Percentiles rank a stretch among this genome's conserved stretches.
Conservation (phyloP, 352 stramenopile genomes). For the Blastocystis sp. region DNA sequence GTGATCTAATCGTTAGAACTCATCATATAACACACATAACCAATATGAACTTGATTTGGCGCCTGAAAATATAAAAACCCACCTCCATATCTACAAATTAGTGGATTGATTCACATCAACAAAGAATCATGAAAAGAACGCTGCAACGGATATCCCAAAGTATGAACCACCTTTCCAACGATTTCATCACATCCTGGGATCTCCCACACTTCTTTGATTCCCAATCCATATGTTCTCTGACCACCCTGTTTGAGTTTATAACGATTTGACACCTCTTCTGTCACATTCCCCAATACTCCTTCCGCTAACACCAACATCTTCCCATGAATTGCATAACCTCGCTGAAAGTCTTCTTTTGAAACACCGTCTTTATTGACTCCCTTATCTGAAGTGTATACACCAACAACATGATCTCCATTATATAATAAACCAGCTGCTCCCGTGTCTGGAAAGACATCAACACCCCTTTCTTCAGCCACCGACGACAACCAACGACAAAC, state of each 20-base stretch:
- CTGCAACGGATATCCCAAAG: slow-evolving; percentile 90
- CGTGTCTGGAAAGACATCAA: slow-evolving; percentile 98
- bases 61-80: slow-evolving; percentile 98
- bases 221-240: slow-evolving; percentile 92
- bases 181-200: slow-evolving; percentile 62
- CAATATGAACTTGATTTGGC: slow-evolving; percentile 80
- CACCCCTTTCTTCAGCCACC: slow-evolving; percentile 89
- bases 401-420: slow-evolving; percentile 71
- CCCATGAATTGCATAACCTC: slow-evolving; percentile 91
- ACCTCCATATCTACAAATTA: slow-evolving; percentile 85
- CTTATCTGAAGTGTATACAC: slow-evolving; percentile 94
- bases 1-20: slow-evolving; percentile 81
- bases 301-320: slow-evolving; percentile 92
- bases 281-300: slow-evolving; percentile 89
- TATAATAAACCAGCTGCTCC: slow-evolving; percentile 84
- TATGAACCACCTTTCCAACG: slow-evolving; percentile 72
- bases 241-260: slow-evolving; percentile 84
- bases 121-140: slow-evolving; percentile 64
- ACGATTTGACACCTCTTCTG: slow-evolving; percentile 88
- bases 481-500: slow-evolving; percentile 87
- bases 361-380: slow-evolving; percentile 89
- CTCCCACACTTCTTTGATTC: slow-evolving; percentile 93
- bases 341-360: slow-evolving; percentile 88
- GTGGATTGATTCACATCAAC: slow-evolving; percentile 37
- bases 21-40: slow-evolving; percentile 62